A percentile compares a stretch with the other conserved stretches of the same genome.
Conservation (phyloP, 352 stramenopile genomes). For the Phytophthora foliorum region DNA sequence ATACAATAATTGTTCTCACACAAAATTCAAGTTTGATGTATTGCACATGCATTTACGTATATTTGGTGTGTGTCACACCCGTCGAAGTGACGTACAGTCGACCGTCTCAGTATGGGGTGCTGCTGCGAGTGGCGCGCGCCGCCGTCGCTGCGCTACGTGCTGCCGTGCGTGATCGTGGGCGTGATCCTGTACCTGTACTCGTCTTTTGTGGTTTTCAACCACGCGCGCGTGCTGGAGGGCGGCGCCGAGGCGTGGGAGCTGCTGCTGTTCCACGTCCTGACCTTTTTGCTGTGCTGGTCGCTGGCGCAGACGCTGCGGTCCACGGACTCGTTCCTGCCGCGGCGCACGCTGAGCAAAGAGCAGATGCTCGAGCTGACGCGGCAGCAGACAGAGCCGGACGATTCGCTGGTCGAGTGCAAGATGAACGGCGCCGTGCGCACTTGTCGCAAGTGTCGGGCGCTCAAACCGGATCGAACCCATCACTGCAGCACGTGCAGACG, state of each 20-base stretch:
- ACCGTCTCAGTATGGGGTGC: constrained; percentile 53
- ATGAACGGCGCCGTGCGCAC: constrained; percentile 71
- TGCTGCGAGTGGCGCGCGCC: constrained; percentile 74
- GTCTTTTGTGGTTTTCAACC: constrained; percentile 66
- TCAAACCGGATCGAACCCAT: constrained; percentile 85
- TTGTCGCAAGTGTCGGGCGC: constrained; percentile 79
- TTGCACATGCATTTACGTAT: background rate
- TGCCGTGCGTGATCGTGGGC: constrained; percentile 52
- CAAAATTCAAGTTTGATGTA: background rate
- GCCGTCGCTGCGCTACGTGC: constrained; percentile 62
- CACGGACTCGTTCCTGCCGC: constrained; percentile 61
- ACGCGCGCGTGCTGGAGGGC: constrained; percentile 49
- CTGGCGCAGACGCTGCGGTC: constrained; percentile 68
- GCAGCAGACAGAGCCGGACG: constrained; percentile 6
- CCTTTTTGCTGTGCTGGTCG: constrained; percentile 64
- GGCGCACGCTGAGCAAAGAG: constrained; percentile 29
- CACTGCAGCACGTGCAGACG: constrained; percentile 83
- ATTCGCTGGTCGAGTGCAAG: constrained; percentile 67
- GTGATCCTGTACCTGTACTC: constrained; percentile 76
- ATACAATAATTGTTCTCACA: background rate
- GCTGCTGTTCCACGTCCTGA: constrained; percentile 63
- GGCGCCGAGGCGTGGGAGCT: constrained; percentile 50
- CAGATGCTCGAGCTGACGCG: constrained; percentile 17
- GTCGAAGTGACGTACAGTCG: background rate
- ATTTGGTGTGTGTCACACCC: background rate